Percentiles rank a stretch among this genome's conserved stretches.
Conservation (phyloP, 306 rosid species). For the Castanea mollissima region DNA sequence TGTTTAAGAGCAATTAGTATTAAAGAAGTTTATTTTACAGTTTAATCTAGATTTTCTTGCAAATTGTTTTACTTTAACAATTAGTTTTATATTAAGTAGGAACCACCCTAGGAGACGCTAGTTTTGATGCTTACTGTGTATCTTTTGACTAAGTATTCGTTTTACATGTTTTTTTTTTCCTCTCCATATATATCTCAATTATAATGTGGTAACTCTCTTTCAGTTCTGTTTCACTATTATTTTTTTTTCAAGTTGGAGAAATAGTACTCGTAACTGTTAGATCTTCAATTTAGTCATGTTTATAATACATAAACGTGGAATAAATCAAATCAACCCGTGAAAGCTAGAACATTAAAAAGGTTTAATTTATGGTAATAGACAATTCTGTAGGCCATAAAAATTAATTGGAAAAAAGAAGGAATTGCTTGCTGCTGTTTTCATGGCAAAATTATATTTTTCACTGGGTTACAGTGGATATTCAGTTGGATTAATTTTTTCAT, state of each 20-base stretch:
- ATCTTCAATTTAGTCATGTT: background rate
- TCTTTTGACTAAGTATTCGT: conserved; percentile 25
- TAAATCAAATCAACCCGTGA: background rate
- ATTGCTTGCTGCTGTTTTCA: no score
- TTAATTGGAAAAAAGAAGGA: no score
- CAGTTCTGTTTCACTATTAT: background rate
- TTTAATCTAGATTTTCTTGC: background rate
- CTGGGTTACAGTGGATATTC: no score
- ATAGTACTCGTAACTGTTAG: background rate
- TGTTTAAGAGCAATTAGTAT: background rate
- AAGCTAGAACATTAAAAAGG: background rate
- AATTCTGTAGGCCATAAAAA: no score
- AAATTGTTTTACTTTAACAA: background rate
- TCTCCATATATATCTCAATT: background rate
- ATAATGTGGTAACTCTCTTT: background rate
- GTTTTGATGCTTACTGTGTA: conserved; percentile 6
- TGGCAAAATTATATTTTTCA: no score
- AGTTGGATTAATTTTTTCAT: no score
- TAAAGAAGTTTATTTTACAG: background rate
- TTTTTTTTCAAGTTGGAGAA: background rate
- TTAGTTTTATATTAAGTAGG: conserved; percentile 12
- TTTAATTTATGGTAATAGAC: no score
- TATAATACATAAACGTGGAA: background rate
- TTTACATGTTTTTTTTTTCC: background rate
- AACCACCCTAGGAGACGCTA: conserved; percentile 5